Base-by-base conservation (phyloP, 305 asterid species). In the Solanum aculeatissimum region DNA sequence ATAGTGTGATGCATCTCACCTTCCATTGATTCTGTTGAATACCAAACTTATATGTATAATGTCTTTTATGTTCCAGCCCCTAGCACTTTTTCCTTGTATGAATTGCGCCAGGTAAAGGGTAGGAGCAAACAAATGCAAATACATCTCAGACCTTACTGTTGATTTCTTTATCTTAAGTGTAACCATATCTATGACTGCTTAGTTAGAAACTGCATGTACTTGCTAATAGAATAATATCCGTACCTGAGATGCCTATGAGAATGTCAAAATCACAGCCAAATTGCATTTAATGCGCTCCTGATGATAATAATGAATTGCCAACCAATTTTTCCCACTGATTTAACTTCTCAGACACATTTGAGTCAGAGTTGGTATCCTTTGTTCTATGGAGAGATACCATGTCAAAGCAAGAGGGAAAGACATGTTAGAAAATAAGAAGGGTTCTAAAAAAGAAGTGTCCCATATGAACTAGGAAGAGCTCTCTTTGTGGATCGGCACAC, bases 281-380 rank as follows among this genome's bases (percentile, higher is more conserved):
- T 62, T 85, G 58, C 72, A 71, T 85, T 65, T 77, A 72, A 42
- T 82, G 85, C 81, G 57, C 86, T 89, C 85, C 85, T 86, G 51
- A 55, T 82, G 86, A 86, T 83, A 32, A 86, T 83, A 32, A 49
- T 83, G 83, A 88, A 90, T 63, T 87, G 91, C 90, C 90, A 86
- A 51, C 83, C 85, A 66, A 86, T 85, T 83, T 87, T 88, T 84
- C 88, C 91, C 92, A 88, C 90, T 87, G 84, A 71, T 35, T 74
- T 40, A 57, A 83, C 77, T 79, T 84, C 75, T 83, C 78, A 72
- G 55, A 72, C 85, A 83, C 88, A 85, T 71, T 86, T 23, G 43
- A 87, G 68, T 75, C 79, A 83, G 82, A n/a, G 70, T 86, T 85
- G 82, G 82, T 83, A 87, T 80, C 47, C 81, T 62, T 62, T 23